Base-by-base conservation (phyloP, 2,329 filamentous ascomycete genomes). In the Trichoderma asperellum region DNA sequence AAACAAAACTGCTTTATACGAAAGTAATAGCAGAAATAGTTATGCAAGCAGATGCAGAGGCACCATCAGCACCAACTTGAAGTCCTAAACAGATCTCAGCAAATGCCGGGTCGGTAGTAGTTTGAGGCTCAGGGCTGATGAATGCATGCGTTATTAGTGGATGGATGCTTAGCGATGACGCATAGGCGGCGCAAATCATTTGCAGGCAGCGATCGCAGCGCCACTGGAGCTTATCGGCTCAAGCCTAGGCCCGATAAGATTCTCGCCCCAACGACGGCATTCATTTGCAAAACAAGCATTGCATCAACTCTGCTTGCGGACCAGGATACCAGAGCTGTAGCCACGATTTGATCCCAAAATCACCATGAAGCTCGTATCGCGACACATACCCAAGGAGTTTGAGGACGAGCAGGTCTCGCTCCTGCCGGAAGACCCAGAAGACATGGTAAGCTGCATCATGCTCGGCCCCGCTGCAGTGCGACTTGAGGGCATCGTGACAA, bases 381-480 rank as follows among this genome's bases (percentile, higher is more conserved):
- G 79, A 62, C 78, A 79, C 70, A 73, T 79, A 58, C 77, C 79
- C 64, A 78, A 79, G 55, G 76, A 77, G n/a, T 73, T 81, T 59
- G 78, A 79, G 75, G 80, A 81, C 68, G 79, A 82, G 74, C 77
- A 78, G 34, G 76, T 83, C 63, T 81, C 80, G 49, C 78, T 83
- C 24, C 74, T 83, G 7, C 80, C 82, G 64, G 82, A 83, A 66
- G 82, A 83, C 73, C 79, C 81, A 49, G 82, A 83, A 74, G 82
- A 83, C 73, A 84, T 85, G 81, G 82, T 83, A 67, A 70, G 79
- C 72, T 37, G 40, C 68, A 70, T 60, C 70, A 52, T 32, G 57
- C 71, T 68, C 68, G 55, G 43, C 58, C 69, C 35, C 24, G 1
- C 40, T 16, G 37, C 59, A 37, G 60, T 43, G 47, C 14, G 29